Evolutionary conservation across 2,329 filamentous ascomycete genomes (phyloP), one percentile per base, ranked within the genome.

Genomic region (Xylariales sp.): DNA sequence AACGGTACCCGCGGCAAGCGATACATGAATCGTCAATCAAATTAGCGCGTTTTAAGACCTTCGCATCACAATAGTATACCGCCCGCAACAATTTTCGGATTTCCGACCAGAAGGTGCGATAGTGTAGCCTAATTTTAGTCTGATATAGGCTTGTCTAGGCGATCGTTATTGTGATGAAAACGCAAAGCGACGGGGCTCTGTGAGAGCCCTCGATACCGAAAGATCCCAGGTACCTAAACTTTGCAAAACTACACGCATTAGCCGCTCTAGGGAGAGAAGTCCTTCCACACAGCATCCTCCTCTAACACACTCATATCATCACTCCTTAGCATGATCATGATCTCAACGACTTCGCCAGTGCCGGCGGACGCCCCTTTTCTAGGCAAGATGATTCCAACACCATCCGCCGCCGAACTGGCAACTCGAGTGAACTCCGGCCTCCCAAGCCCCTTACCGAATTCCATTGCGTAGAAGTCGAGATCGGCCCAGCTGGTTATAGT

Each of bases 401-500:
- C 56, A 18, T 59, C 56, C 8, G 56, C 56, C 16, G 30, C 43
- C 8, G 56, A 59, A 23, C 43, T 8, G 5, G 56, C 9, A 6
- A 59, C 18, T 8, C 56, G 56, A 49, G 28, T 28, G 9, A 59
- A 59, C 16, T 59, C 56, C 9, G 56, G 56, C 32, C 10, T 7
- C 56, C 56, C 56, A 9, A 59, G 56, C 30, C 16, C 43, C 30
- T 28, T 12, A 5, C 56, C 56, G 39, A 59, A 59, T 1, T 8
- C 16, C 30, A 39, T 14, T 10, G 9, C 56, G 16, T 59, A 59
- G 3, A 59, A 49, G 41, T 59, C 56, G n/a, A 59, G 56, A 59
- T 59, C 43, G 4, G 56, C 56, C 56, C 56, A 59, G 43, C 56
- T 59, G 2, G 56, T 59, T 2, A 59, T 49, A 10, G 56, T 59